phyloP scores from a whole-genome alignment of 345 rosid species.

The Psidium guajava region DNA sequence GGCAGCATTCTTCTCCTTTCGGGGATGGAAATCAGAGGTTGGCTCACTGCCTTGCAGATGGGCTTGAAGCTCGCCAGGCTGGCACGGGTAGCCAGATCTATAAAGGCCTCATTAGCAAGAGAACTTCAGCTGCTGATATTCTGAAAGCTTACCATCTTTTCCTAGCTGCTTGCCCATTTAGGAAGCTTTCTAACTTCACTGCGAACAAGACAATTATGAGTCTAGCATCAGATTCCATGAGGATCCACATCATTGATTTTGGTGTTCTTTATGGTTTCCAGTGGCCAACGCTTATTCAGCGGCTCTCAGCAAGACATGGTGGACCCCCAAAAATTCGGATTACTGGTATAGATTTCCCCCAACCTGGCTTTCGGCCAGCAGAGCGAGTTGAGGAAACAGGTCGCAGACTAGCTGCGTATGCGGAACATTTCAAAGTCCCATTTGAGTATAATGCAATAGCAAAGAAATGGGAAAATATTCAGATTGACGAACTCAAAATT shows the following conservation, averaged over 20 bases:
- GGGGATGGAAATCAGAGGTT: slow-evolving; percentile 88
- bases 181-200: slow-evolving; percentile 56
- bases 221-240: slow-evolving; percentile 31
- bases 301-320: slow-evolving; percentile 30
- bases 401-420: slow-evolving; percentile 67
- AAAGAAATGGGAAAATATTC: slow-evolving; percentile 76
- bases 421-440: slow-evolving; percentile 63
- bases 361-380: slow-evolving; percentile 83
- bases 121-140: slow-evolving; percentile 59
- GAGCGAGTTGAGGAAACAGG: slow-evolving; percentile 92
- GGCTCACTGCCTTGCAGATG: slow-evolving; percentile 75
- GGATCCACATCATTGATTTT: slow-evolving; percentile 81
- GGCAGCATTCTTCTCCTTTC: slow-evolving; percentile 63
- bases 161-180: slow-evolving; percentile 71
- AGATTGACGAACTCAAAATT: slow-evolving; percentile 59
- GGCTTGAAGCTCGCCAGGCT: slow-evolving; percentile 78
- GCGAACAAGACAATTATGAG: slow-evolving; percentile 40
- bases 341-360: slow-evolving; percentile 93
- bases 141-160: slow-evolving; percentile 72
- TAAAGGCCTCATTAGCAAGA: slow-evolving; percentile 46
- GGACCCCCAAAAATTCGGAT: slow-evolving; percentile 81
- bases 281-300: slow-evolving; percentile 81
- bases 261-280: slow-evolving; percentile 91
- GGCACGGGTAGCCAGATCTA: slow-evolving; percentile 69
- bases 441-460: slow-evolving; percentile 83